Evolutionary conservation across 2,329 filamentous ascomycete genomes (phyloP).

Genomic region (Emydomyces testavorans): DNA sequence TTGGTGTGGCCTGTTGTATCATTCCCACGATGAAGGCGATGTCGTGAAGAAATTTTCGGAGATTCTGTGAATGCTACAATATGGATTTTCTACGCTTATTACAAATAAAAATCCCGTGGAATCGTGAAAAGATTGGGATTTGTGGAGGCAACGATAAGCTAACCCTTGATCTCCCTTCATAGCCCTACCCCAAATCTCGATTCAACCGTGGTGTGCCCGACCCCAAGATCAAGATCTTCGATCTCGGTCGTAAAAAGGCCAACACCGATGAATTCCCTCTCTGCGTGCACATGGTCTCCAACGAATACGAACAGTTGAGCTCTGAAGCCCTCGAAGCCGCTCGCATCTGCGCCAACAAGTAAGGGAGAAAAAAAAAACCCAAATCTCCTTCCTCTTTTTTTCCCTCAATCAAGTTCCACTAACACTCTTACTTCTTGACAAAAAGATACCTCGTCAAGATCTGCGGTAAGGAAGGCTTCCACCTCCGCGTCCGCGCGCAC

Average conservation of each 20-base stretch:
- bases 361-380: too few relatives aligned
- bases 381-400: not conserved
- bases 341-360: constrained; percentile 99
- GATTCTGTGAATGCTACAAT: not conserved
- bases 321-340: constrained; percentile 99
- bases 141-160: not conserved
- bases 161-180: constrained; percentile 9
- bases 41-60: not conserved
- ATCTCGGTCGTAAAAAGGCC: constrained; percentile 96
- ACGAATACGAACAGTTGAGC: constrained; percentile 99
- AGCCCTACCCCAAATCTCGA: constrained; percentile 98
- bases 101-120: not conserved
- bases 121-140: not conserved
- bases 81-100: too few relatives aligned
- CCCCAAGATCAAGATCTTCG: constrained; percentile 87
- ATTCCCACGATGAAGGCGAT: not conserved
- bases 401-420: not conserved
- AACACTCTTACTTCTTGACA: not conserved
- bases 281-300: constrained; percentile 98
- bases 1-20: constrained; percentile 40
- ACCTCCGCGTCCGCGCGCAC: constrained; percentile 71
- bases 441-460: constrained; percentile 55
- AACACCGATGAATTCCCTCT: constrained; percentile 99
- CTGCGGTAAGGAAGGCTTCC: constrained; percentile 60
- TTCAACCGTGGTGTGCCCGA: constrained; percentile 98